A percentile compares a stretch with the other conserved stretches of the same genome.
Evolutionary conservation across 2,329 filamentous ascomycete genomes (phyloP).

Genomic region (Cladosporium sp.): DNA sequence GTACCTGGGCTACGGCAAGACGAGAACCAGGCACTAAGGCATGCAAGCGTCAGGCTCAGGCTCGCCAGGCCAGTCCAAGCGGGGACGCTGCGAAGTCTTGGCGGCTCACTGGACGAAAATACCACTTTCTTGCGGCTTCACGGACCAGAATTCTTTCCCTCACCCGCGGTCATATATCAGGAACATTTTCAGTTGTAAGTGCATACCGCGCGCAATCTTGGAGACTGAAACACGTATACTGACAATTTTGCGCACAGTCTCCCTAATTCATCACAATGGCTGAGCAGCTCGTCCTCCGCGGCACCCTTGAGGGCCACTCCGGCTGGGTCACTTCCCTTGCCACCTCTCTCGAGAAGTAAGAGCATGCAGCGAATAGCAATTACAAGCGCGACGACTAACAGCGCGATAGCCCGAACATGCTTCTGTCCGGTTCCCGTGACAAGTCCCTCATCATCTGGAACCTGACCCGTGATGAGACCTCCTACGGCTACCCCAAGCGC

Average conservation of each 20-base stretch:
- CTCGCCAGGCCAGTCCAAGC: not conserved
- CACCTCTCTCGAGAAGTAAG: slow-evolving; percentile 96
- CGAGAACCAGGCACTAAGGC: not conserved
- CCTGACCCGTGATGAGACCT: slow-evolving; percentile 95
- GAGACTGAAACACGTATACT: not conserved
- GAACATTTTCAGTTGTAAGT: slow-evolving; percentile 8
- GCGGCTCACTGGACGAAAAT: slow-evolving; percentile 5
- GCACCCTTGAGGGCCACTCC: slow-evolving; percentile 71
- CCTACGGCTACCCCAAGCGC: slow-evolving; percentile 99
- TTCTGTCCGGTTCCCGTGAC: slow-evolving; percentile 94
- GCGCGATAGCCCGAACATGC: slow-evolving; percentile 84
- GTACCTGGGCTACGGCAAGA: not conserved
- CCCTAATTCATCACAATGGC: slow-evolving; percentile 27
- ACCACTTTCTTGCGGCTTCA: slow-evolving; percentile 2
- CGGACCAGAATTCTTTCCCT: slow-evolving; percentile 2
- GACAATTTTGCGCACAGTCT: slow-evolving; percentile 6
- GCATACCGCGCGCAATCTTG: not conserved
- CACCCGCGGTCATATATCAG: slow-evolving; percentile 6
- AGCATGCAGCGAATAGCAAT: slow-evolving; percentile 5
- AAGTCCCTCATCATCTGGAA: slow-evolving; percentile 99
- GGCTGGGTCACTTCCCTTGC: slow-evolving; percentile 99
- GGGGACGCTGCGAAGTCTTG: slow-evolving; percentile 8
- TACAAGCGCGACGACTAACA: slow-evolving; percentile 10
- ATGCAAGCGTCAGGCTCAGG: not conserved
- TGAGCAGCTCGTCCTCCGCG: slow-evolving; percentile 39